phyloP scores from a whole-genome alignment of 2,329 filamentous ascomycete genomes.

The Hypocreales sp. region DNA sequence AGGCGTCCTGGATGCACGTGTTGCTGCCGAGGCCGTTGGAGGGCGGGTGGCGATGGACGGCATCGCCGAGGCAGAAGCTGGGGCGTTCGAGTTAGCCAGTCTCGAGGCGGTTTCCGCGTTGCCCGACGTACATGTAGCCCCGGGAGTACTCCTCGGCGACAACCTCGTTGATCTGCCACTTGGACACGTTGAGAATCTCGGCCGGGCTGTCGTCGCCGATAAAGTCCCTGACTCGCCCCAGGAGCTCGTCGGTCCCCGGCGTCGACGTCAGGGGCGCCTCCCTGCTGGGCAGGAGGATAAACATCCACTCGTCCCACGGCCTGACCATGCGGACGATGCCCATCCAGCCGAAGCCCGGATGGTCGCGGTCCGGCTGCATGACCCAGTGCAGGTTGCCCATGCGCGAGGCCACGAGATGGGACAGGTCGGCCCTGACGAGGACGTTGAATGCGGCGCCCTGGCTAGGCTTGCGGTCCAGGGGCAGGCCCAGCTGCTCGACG shows the following conservation, averaged over 20 bases:
- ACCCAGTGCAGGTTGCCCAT: constrained; percentile 46
- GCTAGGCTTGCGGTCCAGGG: constrained; percentile 25
- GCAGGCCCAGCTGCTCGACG: constrained; percentile 18
- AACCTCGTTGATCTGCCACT: constrained; percentile 47
- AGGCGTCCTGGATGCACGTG: constrained; percentile 42
- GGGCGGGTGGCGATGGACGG: constrained; percentile 42
- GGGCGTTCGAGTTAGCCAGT: too few species aligned
- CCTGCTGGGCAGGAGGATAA: constrained; percentile 31
- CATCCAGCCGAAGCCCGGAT: constrained; percentile 34
- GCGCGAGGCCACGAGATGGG: constrained; percentile 29
- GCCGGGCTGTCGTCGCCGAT: constrained; percentile 38
- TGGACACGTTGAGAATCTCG: constrained; percentile 36
- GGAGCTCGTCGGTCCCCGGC: constrained; percentile 30
- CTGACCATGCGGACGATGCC: constrained; percentile 42
- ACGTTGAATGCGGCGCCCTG: constrained; percentile 24
- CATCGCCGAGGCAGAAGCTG: constrained; percentile 40
- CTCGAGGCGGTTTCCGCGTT: not conserved
- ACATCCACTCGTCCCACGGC: constrained; percentile 48
- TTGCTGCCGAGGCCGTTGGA: constrained; percentile 41
- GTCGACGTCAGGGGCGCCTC: constrained; percentile 18
- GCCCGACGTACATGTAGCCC: constrained; percentile 24
- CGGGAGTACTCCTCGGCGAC: constrained; percentile 40
- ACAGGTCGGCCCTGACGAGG: constrained; percentile 29
- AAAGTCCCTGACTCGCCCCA: constrained; percentile 26
- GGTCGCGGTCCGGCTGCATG: constrained; percentile 35